A percentile compares a stretch with the other conserved stretches of the same genome.
phyloP scores from a whole-genome alignment of 2,329 filamentous ascomycete genomes.

The Didymella pinodella region DNA sequence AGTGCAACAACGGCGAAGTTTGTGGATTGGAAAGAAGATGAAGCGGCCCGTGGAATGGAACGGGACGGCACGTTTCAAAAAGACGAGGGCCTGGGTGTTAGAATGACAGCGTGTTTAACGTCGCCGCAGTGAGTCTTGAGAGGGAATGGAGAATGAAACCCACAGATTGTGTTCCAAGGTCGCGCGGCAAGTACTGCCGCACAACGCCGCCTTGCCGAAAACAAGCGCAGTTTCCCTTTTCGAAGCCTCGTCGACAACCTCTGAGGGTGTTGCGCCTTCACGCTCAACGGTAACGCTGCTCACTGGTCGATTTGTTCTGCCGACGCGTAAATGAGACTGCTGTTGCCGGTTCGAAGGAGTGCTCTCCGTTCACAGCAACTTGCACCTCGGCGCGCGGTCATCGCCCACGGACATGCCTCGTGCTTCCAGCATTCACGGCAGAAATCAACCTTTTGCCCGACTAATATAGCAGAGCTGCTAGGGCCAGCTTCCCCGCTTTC shows the following conservation, averaged over 20 bases:
- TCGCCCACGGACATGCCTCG: conserved; percentile 27
- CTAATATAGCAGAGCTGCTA: conserved; percentile 59
- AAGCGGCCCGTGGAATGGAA: no score
- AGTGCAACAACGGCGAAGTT: conserved; percentile 6
- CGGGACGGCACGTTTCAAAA: no score
- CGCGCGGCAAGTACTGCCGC: no score
- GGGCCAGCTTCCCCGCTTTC: conserved; percentile 57
- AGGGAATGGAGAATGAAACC: no score
- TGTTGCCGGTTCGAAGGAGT: conserved; percentile 33
- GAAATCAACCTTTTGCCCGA: conserved; percentile 41
- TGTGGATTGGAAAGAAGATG: no score
- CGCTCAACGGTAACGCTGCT: conserved; percentile 27
- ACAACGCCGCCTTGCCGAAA: no score
- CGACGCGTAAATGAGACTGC: conserved; percentile 43
- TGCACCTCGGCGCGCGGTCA: conserved; percentile 25
- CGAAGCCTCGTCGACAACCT: conserved; percentile 27
- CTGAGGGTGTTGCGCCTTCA: conserved; percentile 23
- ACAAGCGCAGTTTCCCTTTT: conserved; percentile 22
- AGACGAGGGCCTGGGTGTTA: no score
- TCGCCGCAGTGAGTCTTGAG: no score
- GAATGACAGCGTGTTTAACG: no score
- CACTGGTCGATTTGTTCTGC: conserved; percentile 28
- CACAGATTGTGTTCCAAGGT: no score
- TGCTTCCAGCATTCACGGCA: conserved; percentile 36
- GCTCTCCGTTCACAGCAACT: conserved; percentile 31